Base-by-base conservation (phyloP, 805 yeast genomes). In the Myxozyma vanderwaltii region DNA sequence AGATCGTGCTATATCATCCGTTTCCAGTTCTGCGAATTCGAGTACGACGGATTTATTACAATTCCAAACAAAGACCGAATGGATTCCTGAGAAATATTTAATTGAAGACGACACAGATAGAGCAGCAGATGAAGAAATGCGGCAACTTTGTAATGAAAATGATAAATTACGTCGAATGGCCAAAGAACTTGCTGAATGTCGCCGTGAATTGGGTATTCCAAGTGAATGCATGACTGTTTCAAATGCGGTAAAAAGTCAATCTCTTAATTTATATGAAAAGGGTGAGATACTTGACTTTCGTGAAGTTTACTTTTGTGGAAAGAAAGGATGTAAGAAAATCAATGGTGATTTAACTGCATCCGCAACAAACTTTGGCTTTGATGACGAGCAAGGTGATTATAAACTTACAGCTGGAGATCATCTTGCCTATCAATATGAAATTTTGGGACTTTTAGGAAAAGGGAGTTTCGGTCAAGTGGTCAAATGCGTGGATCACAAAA, bases 401-500 rank as follows among this genome's bases (percentile, higher is more conserved):
- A 74, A 75, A 4, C 76, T 82, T 0, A 67, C 76, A 0, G 69
- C 71, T 0, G 83, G 86, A 10, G 96, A 89, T 69, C 96, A 89
- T 64, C 81, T 89, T 44, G 86, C 86, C 54, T 89, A 84, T 70
- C 74, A 95, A 29, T 90, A 86, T 69, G 84, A 87, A 64, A 82
- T 89, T 3, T 52, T 81, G 21, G 71, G 76, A 1, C 71, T 77
- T 1, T 76, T 89, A 10, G 96, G 96, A 0, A 82, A 80, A 51
- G 96, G 96, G 6, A 84, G 91, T 44, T 89, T 89, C 75, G 96
- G 96, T 0, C 83, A 82, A 53, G 96, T 90, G 1, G 75, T 87
- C 5, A 77, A 81, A 57, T 86, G 91, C 61, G 70, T 74, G 23
- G 96, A 90, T 73, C 88, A 86, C 68, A 85, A 85, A 68, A 73